Percentiles rank a stretch among this genome's conserved stretches.
These are phyloP conservation scores for Salix udensis DNA, from an alignment of 345 rosid species.

Conservation along the genomic window DNA sequence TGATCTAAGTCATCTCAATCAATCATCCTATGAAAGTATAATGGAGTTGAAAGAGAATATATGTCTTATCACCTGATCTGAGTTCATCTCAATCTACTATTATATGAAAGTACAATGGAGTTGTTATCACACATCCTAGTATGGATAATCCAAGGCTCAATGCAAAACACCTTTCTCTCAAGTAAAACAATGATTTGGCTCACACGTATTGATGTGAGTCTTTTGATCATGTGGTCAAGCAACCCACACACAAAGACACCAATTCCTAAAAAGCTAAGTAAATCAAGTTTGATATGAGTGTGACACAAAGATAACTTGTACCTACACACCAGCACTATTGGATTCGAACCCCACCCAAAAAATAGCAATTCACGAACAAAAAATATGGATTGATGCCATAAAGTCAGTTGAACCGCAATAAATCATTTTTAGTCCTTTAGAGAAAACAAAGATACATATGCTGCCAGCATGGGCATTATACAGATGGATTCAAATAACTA, in stretches of 20 bases:
- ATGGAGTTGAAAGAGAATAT: neutral
- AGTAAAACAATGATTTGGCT: neutral
- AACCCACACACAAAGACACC: too few relatives aligned
- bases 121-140: neutral
- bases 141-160: neutral
- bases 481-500: neutral
- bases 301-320: too few relatives aligned
- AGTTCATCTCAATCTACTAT: neutral
- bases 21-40: neutral
- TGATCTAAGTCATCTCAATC: neutral
- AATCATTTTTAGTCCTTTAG: too few relatives aligned
- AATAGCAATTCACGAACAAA: too few relatives aligned
- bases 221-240: too few relatives aligned
- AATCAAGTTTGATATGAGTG: too few relatives aligned
- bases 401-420: too few relatives aligned
- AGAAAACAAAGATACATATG: neutral
- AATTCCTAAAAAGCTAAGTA: too few relatives aligned
- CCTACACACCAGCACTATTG: too few relatives aligned
- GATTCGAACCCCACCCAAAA: too few relatives aligned
- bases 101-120: neutral
- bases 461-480: neutral
- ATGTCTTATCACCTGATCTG: neutral
- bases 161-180: neutral
- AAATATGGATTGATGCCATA: too few relatives aligned
- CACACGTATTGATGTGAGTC: neutral